Base-by-base conservation (phyloP, 768 basidiomycete genomes). In the Boletus patriciae region DNA sequence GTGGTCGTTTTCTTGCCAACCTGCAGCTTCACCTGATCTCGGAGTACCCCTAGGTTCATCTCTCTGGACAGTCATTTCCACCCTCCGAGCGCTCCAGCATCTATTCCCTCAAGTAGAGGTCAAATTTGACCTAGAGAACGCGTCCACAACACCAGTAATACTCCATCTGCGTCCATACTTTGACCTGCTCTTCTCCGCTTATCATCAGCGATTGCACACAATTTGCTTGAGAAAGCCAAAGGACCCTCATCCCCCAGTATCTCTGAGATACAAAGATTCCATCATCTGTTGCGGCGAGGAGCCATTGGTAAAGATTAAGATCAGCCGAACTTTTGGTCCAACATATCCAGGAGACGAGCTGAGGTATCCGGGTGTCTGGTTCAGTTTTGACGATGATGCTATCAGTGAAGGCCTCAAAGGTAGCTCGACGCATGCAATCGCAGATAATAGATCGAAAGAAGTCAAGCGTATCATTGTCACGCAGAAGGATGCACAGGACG, bases 161-260 rank as follows among this genome's bases (percentile, higher is more conserved):
- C 73, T 94, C 0, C 89, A 92, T 64, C 73, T 92, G 27, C 84
- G 86, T 18, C 91, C 91, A 1, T 88, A 93, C 67, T 77, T 94
- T 51, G 90, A 92, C 68, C 80, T 94, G n/a, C 78, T 94, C 43
- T 94, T 93, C 72, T 90, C 91, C 18, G 84, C 87, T 12, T 81
- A 81, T 62, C 80, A 87, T 57, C 92, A 94, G 62, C 83, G 91
- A 21, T 78, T 94, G 19, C 88, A 88, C 54, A 91, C 88, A 7
- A 90, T 94, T 48, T 86, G 83, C 62, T 70, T 92, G 38, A 80
- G 86, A 62, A 84, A 80, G 60, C 80, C 90, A 16, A 84, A 82
- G 19, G 85, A 86, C 50, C 79, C 81, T 16, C 79, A 83, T 67
- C 89, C 87, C 2, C 85, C 87, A 4, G 76, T 90, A 27, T 82